Base-by-base conservation (phyloP, 306 rosid species). In the Casuarina cunninghamiana region DNA sequence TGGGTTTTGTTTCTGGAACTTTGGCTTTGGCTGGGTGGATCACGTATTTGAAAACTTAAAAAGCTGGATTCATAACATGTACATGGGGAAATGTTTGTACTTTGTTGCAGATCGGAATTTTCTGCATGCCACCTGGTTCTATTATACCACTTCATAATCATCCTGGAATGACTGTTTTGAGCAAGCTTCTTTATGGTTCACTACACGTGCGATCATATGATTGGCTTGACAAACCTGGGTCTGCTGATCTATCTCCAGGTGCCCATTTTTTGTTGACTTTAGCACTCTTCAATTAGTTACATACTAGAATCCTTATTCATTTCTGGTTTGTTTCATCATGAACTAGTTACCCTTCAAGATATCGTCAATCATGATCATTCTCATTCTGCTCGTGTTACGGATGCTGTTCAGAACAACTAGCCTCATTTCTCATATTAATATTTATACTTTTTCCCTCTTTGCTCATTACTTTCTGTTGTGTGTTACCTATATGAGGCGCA, bases 81-180 rank as follows among this genome's bases (percentile, higher is more conserved):
- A 50, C 35, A 45, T 10, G 26, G 26, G 60, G 58, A 71, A 35
- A 48, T 37, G 3, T 50, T 32, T 73, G 71, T 48, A 74, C 21
- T 45, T 48, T 71, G 75, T 74, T 78, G 83, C 89, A 93, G 97
- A 90, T 93, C 63, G 97, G 97, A 79, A 89, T 92, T 75, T 92
- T 92, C 83, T 92, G 97, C 80, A 89, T 92, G 97, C 80, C 92
- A 1, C 90, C 96, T 60, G 84, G 92, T 49, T 87, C 96, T 10
- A 69, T 92, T 63, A 87, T 92, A 80, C 97, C 97, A 70, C 89
- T 90, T 72, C 97, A 93, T 66, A 90, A 93, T 81, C 97, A 93
- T 85, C 97, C 97, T 71, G 93, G 93, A 77, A 93, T 93, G 97
- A 93, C 97, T 50, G 96, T 93, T 73, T 80, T 93, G 74, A 93